phyloP scores from a whole-genome alignment of 2,329 filamentous ascomycete species.

The Thielaviopsis cerberus region DNA sequence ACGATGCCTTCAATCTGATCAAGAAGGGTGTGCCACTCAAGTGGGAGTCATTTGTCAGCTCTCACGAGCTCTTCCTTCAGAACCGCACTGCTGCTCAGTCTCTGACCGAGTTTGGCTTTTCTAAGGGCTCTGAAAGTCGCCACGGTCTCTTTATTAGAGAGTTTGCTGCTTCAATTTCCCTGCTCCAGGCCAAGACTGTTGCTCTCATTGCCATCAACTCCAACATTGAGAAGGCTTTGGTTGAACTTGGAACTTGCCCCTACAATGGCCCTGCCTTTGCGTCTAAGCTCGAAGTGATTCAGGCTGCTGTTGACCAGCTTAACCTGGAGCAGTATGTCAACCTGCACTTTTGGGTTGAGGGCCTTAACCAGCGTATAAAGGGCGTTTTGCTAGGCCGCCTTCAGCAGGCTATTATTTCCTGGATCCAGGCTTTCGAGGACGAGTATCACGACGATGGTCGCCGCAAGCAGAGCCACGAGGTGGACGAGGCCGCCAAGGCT shows the following conservation, averaged over 20 bases:
- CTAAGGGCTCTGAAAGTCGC: slow-evolving; percentile 59
- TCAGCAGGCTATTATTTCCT: slow-evolving; percentile 64
- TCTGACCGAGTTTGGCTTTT: slow-evolving; percentile 23
- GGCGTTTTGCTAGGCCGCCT: slow-evolving; percentile 61
- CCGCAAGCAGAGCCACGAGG: slow-evolving; percentile 29
- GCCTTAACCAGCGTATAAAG: slow-evolving; percentile 75
- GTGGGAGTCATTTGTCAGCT: slow-evolving; percentile 97
- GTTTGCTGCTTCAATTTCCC: slow-evolving; percentile 70
- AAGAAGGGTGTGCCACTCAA: slow-evolving; percentile 73
- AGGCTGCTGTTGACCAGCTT: slow-evolving; percentile 84
- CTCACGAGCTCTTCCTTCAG: slow-evolving; percentile 67
- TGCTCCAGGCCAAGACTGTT: slow-evolving; percentile 73
- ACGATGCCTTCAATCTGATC: slow-evolving; percentile 70
- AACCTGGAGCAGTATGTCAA: slow-evolving; percentile 95
- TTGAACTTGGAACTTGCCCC: slow-evolving; percentile 65
- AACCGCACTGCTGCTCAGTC: slow-evolving; percentile 28
- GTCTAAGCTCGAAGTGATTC: slow-evolving; percentile 63
- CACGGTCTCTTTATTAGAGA: slow-evolving; percentile 94
- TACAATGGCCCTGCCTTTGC: slow-evolving; percentile 71
- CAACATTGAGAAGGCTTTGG: slow-evolving; percentile 62
- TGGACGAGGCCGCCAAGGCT: slow-evolving; percentile 26
- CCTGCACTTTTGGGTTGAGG: slow-evolving; percentile 70
- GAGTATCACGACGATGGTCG: slow-evolving; percentile 33
- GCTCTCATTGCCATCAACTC: slow-evolving; percentile 62
- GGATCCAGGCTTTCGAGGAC: slow-evolving; percentile 72